These are phyloP conservation scores for Trichoderma citrinoviride DNA, from an alignment of 2,329 filamentous ascomycete genomes.

Conservation along the genomic window DNA sequence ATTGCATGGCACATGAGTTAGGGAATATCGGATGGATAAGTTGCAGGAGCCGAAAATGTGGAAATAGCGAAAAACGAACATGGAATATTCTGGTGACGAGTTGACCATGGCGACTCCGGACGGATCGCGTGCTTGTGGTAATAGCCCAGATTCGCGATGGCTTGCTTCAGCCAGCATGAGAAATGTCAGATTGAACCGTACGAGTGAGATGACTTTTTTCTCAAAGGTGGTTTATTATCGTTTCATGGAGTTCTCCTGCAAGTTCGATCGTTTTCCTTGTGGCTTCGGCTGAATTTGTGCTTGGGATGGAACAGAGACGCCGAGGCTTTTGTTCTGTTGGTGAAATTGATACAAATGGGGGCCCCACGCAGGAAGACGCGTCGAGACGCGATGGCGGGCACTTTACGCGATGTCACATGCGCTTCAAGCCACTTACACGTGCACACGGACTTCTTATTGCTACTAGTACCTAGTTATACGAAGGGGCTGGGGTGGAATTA, in stretches of 20 bases:
- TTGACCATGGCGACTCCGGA: conserved; percentile 24
- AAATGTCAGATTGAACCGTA: too few relatives aligned
- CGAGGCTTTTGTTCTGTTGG: background rate
- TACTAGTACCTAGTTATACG: too few relatives aligned
- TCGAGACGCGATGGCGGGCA: conserved; percentile 23
- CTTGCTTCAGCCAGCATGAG: background rate
- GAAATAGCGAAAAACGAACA: conserved; percentile 27
- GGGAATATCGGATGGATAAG: too few relatives aligned
- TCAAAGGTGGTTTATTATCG: too few relatives aligned
- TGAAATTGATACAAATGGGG: background rate
- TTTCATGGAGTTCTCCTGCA: too few relatives aligned
- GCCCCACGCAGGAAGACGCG: conserved; percentile 26
- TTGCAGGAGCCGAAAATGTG: background rate
- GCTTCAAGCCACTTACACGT: background rate
- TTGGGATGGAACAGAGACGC: background rate
- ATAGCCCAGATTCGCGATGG: background rate
- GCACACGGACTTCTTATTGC: too few relatives aligned
- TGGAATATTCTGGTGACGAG: conserved; percentile 34
- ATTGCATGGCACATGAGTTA: too few relatives aligned
- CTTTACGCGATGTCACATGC: conserved; percentile 26
- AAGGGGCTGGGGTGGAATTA: too few relatives aligned
- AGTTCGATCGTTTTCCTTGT: background rate
- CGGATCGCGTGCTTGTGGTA: background rate
- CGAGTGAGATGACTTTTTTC: background rate
- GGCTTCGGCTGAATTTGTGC: background rate